Conservation (phyloP, 768 basidiomycete genomes). For the Mycena vulgaris region DNA sequence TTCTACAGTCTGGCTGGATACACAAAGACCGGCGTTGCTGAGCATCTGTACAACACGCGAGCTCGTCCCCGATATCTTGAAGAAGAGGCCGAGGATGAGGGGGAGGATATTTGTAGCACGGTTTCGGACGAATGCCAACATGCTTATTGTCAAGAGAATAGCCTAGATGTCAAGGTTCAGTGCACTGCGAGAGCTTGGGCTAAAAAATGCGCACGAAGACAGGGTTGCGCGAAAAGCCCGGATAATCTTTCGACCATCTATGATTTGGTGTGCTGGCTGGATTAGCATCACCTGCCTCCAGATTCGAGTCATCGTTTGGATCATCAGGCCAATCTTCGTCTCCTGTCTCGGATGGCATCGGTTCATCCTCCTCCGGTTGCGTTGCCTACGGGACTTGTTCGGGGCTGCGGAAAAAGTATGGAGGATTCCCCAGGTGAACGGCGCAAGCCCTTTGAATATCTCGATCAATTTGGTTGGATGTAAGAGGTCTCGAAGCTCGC, state of each 20-base stretch:
- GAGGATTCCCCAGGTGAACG: conserved; percentile 9
- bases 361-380: too few species aligned
- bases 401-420: conserved; percentile 1
- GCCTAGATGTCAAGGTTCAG: too few species aligned
- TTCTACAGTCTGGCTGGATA: conserved; percentile 45
- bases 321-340: too few species aligned
- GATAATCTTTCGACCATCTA: too few species aligned
- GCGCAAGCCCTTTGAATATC: conserved; percentile 5
- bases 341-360: too few species aligned
- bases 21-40: conserved; percentile 44
- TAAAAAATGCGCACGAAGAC: too few species aligned
- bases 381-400: not conserved
- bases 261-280: too few species aligned
- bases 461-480: conserved; percentile 10
- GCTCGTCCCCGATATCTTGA: conserved; percentile 48
- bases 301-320: too few species aligned
- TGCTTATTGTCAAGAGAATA: conserved; percentile 1
- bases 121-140: conserved; percentile 47
- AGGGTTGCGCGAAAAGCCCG: too few species aligned
- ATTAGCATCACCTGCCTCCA: too few species aligned
- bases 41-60: conserved; percentile 45
- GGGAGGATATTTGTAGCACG: conserved; percentile 46
- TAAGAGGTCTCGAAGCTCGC: conserved; percentile 1
- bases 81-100: conserved; percentile 47
- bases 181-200: too few species aligned